Percentiles rank a stretch among this genome's conserved stretches.
phyloP scores from a whole-genome alignment of 441 rosid genomes.

The Pelargonium australe region DNA sequence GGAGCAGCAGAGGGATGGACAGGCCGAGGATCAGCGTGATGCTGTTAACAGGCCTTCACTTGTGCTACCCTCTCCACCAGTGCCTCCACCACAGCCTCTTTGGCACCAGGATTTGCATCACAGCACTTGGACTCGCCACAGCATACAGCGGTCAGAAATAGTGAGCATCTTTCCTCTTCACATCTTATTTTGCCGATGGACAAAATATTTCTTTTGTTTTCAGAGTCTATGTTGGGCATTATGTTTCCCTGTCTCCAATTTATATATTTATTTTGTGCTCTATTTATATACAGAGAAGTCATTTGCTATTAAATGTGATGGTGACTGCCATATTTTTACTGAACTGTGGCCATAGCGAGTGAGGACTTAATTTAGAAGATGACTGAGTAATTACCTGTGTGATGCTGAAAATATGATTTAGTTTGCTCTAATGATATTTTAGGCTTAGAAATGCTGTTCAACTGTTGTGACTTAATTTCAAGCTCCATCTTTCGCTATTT shows the following conservation, averaged over 20 bases:
- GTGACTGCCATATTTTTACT: neutral
- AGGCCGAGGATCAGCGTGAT: slow-evolving; percentile 42
- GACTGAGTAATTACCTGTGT: no score
- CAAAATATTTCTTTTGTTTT: neutral
- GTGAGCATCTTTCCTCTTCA: slow-evolving; percentile 36
- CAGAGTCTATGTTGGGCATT: neutral
- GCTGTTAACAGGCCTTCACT: slow-evolving; percentile 49
- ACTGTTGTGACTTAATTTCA: neutral
- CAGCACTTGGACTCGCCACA: slow-evolving; percentile 81
- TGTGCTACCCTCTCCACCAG: slow-evolving; percentile 70
- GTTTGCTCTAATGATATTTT: no score
- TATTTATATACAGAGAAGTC: no score
- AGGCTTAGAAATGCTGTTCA: neutral
- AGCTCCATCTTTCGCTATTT: no score
- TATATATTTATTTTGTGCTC: no score
- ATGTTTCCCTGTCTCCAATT: neutral
- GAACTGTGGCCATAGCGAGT: neutral
- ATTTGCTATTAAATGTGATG: neutral
- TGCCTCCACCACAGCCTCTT: slow-evolving; percentile 87
- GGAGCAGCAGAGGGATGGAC: slow-evolving; percentile 55
- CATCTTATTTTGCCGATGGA: neutral
- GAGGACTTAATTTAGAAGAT: no score
- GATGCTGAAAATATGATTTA: no score
- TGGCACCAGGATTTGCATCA: slow-evolving; percentile 93
- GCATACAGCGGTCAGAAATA: slow-evolving; percentile 77